A percentile compares a stretch with the other conserved stretches of the same genome.
Conservation (phyloP, 1,139 yeast species). For the Yamadazyma sp. region DNA sequence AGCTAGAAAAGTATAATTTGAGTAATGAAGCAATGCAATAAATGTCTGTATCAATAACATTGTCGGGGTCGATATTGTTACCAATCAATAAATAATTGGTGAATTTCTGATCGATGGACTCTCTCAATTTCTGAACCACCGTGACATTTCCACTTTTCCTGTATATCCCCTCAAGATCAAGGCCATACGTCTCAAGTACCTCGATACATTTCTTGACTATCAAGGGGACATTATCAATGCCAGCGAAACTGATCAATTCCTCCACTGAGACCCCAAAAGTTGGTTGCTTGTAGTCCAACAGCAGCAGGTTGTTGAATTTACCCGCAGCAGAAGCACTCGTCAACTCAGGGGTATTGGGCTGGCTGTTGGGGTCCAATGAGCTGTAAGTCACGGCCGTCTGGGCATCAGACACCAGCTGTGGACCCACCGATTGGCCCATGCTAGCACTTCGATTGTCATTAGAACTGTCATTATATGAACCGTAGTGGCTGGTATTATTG, state of each 20-base stretch:
- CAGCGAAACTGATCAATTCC: slow-evolving; percentile 73
- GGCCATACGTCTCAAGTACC: slow-evolving; percentile 80
- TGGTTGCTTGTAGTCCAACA: slow-evolving; percentile 40
- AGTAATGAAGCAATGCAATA: slow-evolving; percentile 69
- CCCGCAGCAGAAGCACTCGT: slow-evolving; percentile 42
- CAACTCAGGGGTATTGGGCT: slow-evolving; percentile 24
- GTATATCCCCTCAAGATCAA: slow-evolving; percentile 85
- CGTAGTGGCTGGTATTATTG: slow-evolving; percentile 1
- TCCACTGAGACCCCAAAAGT: slow-evolving; percentile 85
- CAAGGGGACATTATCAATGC: slow-evolving; percentile 84
- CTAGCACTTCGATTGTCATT: not conserved
- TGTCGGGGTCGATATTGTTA: slow-evolving; percentile 41
- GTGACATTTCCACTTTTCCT: slow-evolving; percentile 79
- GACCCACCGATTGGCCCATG: not conserved
- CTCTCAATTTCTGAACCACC: slow-evolving; percentile 70
- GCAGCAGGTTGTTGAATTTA: slow-evolving; percentile 30
- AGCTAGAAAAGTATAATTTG: slow-evolving; percentile 63
- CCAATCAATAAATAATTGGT: slow-evolving; percentile 54
- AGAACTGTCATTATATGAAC: not conserved
- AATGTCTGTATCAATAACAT: slow-evolving; percentile 67
- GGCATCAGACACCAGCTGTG: slow-evolving; percentile 6
- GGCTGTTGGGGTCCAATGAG: slow-evolving; percentile 42
- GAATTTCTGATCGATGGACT: slow-evolving; percentile 76
- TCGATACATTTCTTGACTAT: slow-evolving; percentile 87
- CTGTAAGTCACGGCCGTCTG: slow-evolving; percentile 19